Conservation (phyloP, 208 protist genomes). For the Wallacemonas sp. region DNA sequence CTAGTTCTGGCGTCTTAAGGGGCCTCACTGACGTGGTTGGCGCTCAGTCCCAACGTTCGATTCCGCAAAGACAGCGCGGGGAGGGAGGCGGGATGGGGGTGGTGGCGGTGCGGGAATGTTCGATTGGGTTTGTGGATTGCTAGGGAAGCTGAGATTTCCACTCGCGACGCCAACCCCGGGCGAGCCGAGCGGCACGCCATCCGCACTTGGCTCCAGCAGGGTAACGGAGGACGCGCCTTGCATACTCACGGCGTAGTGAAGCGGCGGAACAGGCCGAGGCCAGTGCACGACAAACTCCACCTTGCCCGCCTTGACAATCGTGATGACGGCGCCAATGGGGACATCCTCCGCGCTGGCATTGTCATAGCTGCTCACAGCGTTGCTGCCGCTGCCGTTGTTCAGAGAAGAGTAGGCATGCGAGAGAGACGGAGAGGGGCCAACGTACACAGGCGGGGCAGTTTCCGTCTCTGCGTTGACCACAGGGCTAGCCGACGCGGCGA, state of each 20-base stretch:
- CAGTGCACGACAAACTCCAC: constrained; percentile 55
- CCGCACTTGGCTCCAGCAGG: constrained; percentile 31
- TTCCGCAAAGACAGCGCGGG: too few relatives aligned
- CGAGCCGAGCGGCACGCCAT: background rate
- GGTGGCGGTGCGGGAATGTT: background rate
- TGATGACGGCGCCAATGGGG: constrained; percentile 42
- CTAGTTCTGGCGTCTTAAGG: too few relatives aligned
- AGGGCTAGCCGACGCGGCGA: background rate
- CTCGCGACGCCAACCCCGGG: background rate
- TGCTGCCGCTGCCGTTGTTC: background rate
- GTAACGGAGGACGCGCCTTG: constrained; percentile 68
- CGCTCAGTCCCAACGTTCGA: too few relatives aligned
- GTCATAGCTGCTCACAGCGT: background rate
- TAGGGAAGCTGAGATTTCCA: background rate
- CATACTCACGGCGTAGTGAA: constrained; percentile 86
- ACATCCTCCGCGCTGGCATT: constrained; percentile 8
- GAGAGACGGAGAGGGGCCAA: constrained; percentile 3
- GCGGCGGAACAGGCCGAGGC: constrained; percentile 63
- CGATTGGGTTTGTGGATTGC: background rate
- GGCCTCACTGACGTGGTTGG: too few relatives aligned
- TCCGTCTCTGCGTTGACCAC: constrained; percentile 1
- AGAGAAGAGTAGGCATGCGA: constrained; percentile 10
- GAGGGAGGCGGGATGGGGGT: background rate
- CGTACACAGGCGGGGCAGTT: constrained; percentile 1
- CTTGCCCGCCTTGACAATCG: constrained; percentile 37